These are phyloP conservation scores for Stagonosporopsis vannaccii DNA, from an alignment of 2,329 filamentous ascomycete genomes.

Conservation along the genomic window DNA sequence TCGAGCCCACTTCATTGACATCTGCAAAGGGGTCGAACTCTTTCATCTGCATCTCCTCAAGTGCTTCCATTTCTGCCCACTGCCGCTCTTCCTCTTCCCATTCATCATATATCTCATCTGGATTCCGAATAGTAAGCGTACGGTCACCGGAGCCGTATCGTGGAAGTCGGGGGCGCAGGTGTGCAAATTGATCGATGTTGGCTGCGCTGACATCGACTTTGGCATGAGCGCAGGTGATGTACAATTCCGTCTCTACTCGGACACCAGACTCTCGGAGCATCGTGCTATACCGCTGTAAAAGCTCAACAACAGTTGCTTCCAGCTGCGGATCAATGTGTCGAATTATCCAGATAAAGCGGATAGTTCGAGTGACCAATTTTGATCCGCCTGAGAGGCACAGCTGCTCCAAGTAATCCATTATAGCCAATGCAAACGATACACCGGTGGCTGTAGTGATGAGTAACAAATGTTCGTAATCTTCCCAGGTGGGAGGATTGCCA, in stretches of 20 bases:
- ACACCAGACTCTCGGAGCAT: constrained; percentile 29
- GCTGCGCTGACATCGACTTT: neutral
- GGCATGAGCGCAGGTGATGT: constrained; percentile 29
- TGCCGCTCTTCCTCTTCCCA: constrained; percentile 30
- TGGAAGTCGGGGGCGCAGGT: constrained; percentile 23
- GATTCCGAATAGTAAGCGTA: constrained; percentile 29
- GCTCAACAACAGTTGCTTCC: constrained; percentile 27
- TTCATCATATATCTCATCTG: constrained; percentile 30
- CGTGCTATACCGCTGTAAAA: constrained; percentile 22
- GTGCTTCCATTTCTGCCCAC: constrained; percentile 17
- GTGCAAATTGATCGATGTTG: constrained; percentile 34
- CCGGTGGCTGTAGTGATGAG: constrained; percentile 37
- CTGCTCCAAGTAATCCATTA: constrained; percentile 37
- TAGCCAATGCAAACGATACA: constrained; percentile 34
- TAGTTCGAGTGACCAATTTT: constrained; percentile 15
- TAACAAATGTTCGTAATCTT: constrained; percentile 30
- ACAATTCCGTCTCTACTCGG: constrained; percentile 24
- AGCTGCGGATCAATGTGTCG: constrained; percentile 38
- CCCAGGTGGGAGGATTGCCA: constrained; percentile 33
- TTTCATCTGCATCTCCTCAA: constrained; percentile 13
- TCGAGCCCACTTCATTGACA: neutral
- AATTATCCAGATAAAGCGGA: constrained; percentile 33
- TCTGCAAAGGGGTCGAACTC: constrained; percentile 18
- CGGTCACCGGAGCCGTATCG: constrained; percentile 12
- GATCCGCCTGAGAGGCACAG: constrained; percentile 18